phyloP scores from a whole-genome alignment of 805 yeast genomes.

The Saccharomycopsis sp. region DNA sequence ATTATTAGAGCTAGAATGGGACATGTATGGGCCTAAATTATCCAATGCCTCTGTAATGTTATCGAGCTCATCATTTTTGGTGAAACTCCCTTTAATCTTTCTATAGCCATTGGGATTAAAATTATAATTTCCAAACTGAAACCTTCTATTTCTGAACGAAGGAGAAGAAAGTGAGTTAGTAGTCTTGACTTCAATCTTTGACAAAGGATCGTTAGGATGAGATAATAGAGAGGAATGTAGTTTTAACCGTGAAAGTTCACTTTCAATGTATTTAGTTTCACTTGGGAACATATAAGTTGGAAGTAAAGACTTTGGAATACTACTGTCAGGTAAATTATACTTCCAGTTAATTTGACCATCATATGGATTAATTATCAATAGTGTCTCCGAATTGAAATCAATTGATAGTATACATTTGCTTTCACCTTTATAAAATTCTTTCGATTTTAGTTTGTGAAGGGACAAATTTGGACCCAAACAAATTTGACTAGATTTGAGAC shows the following conservation, averaged over 20 bases:
- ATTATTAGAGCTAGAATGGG: not conserved
- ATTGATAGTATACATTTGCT: constrained; percentile 6
- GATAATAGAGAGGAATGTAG: no score
- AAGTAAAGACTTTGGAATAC: constrained; percentile 22
- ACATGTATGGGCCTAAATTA: not conserved
- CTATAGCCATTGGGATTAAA: constrained; percentile 3
- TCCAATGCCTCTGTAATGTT: constrained; percentile 12
- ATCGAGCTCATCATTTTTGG: constrained; percentile 3
- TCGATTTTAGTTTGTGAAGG: constrained; percentile 5
- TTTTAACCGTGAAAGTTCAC: not conserved
- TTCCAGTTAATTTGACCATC: constrained; percentile 24
- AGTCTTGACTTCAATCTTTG: constrained; percentile 14
- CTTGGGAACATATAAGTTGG: constrained; percentile 19
- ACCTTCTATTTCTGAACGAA: constrained; percentile 3
- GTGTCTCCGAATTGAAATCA: not conserved
- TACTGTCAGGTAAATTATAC: constrained; percentile 30
- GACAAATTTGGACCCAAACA: constrained; percentile 22
- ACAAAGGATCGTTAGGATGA: constrained; percentile 12
- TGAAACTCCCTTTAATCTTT: constrained; percentile 1
- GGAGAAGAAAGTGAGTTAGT: constrained; percentile 7
- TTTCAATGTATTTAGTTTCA: not conserved
- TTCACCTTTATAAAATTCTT: not conserved
- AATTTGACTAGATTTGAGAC: constrained; percentile 21
- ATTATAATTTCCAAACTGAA: constrained; percentile 13
- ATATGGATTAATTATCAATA: constrained; percentile 21